Percentiles rank a stretch among this genome's conserved stretches.
These are phyloP conservation scores for Vitis hybrid DNA, from an alignment of 177 flowering plant species.

Conservation along the genomic window DNA sequence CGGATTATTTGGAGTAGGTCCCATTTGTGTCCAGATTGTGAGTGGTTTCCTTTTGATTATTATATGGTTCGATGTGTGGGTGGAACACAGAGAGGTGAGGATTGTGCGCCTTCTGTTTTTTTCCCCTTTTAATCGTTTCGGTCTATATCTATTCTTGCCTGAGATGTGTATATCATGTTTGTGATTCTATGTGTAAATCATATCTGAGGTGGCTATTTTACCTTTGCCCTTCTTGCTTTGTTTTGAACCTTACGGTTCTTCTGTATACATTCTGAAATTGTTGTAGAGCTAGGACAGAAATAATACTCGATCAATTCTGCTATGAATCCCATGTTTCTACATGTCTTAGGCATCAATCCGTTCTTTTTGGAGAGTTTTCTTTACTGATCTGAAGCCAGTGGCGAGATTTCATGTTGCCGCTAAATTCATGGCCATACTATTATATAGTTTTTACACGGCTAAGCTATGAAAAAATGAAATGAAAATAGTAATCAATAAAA, in stretches of 20 bases:
- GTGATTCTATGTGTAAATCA: background rate
- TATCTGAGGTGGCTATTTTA: constrained; percentile 36
- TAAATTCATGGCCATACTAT: no score
- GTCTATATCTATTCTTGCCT: constrained; percentile 17
- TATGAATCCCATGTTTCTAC: background rate
- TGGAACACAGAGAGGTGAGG: constrained; percentile 5
- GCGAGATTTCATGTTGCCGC: no score
- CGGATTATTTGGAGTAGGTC: constrained; percentile 17
- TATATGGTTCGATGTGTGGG: background rate
- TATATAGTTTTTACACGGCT: no score
- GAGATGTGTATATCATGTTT: constrained; percentile 38
- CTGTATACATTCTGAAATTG: constrained; percentile 1
- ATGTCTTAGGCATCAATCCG: no score
- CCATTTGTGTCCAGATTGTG: background rate
- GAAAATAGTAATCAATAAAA: no score
- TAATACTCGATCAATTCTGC: background rate
- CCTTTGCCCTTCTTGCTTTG: constrained; percentile 12
- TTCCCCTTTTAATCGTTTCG: background rate
- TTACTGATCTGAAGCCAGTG: no score
- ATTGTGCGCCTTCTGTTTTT: constrained; percentile 1
- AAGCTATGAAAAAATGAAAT: no score
- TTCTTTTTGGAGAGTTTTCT: no score
- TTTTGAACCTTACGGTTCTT: constrained; percentile 12
- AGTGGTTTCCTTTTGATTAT: background rate
- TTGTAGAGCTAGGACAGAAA: constrained; percentile 4